Evolutionary conservation across 805 yeast species (phyloP).

Genomic region (Hermanozyma aechmeae): DNA sequence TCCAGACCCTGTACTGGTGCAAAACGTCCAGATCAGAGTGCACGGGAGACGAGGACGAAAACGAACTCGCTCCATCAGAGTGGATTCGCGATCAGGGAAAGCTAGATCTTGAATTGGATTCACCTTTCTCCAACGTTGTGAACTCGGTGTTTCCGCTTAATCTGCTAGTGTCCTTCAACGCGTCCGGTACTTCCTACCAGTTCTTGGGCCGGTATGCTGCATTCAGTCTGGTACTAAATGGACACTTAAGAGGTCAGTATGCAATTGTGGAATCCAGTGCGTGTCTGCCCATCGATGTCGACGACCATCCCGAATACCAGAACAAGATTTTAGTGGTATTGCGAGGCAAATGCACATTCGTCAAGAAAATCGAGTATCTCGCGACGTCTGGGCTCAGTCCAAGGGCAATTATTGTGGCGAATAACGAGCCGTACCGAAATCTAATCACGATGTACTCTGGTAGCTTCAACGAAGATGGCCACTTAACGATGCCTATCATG

Average conservation of each 20-base stretch:
- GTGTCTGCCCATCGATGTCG: slow-evolving; percentile 13
- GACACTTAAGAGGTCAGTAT: slow-evolving; percentile 15
- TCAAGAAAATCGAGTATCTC: slow-evolving; percentile 38
- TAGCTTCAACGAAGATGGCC: slow-evolving; percentile 29
- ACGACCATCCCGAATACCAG: slow-evolving; percentile 9
- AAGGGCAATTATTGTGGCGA: slow-evolving; percentile 46
- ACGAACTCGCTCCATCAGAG: no score
- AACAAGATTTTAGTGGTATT: slow-evolving; percentile 19
- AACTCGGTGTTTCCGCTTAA: slow-evolving; percentile 36
- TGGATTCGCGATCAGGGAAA: no score
- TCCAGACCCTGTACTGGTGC: slow-evolving; percentile 9
- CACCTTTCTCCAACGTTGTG: slow-evolving; percentile 14
- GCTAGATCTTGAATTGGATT: slow-evolving; percentile 2
- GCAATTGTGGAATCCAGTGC: slow-evolving; percentile 19
- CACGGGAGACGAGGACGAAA: background rate
- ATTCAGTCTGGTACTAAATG: slow-evolving; percentile 26
- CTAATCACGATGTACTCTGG: slow-evolving; percentile 48
- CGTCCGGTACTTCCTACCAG: slow-evolving; percentile 11
- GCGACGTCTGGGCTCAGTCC: slow-evolving; percentile 27
- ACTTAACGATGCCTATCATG: slow-evolving; percentile 38
- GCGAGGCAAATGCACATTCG: slow-evolving; percentile 50
- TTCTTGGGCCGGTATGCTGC: slow-evolving; percentile 31
- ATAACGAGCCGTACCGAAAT: slow-evolving; percentile 36
- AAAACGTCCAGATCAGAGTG: background rate
- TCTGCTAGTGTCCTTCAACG: slow-evolving; percentile 21